phyloP scores from a whole-genome alignment of 225 moss, liverwort and hornwort genomes.

The Neckera pumila region DNA sequence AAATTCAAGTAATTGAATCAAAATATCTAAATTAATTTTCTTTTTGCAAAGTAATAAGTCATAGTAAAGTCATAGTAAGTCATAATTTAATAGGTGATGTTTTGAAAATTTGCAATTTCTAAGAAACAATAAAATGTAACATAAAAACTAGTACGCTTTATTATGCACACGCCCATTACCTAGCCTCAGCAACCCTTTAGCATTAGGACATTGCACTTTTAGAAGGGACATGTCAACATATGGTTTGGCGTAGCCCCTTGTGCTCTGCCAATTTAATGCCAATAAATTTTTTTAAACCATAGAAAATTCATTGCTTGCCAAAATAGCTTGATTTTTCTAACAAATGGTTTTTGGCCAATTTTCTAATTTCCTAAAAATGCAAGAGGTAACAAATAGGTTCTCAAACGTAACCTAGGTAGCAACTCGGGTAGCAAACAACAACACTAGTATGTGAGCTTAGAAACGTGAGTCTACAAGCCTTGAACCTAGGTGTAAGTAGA shows the following conservation, averaged over 20 bases:
- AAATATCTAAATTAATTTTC: not conserved
- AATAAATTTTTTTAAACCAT: not conserved
- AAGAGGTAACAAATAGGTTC: too few species aligned
- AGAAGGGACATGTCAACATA: not conserved
- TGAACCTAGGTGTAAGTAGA: too few species aligned
- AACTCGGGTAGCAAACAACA: too few species aligned
- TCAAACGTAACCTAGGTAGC: too few species aligned
- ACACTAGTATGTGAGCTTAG: too few species aligned
- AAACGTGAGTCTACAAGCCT: too few species aligned
- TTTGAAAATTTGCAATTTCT: not conserved
- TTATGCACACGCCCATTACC: not conserved
- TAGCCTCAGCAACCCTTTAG: not conserved
- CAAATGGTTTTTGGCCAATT: not conserved
- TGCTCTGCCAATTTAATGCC: too few species aligned
- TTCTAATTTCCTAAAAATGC: too few species aligned
- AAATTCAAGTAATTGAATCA: not conserved
- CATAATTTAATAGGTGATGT: not conserved
- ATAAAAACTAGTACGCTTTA: too few species aligned
- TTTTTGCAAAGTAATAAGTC: not conserved
- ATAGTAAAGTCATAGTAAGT: not conserved
- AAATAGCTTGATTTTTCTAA: not conserved
- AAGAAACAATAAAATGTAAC: not conserved
- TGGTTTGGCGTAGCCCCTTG: fast-evolving
- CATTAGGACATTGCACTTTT: not conserved
- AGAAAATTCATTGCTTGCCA: fast-evolving